These are phyloP conservation scores for Umbelopsis ramanniana DNA, from an alignment of 192 early-diverging fungal species.

Conservation along the genomic window DNA sequence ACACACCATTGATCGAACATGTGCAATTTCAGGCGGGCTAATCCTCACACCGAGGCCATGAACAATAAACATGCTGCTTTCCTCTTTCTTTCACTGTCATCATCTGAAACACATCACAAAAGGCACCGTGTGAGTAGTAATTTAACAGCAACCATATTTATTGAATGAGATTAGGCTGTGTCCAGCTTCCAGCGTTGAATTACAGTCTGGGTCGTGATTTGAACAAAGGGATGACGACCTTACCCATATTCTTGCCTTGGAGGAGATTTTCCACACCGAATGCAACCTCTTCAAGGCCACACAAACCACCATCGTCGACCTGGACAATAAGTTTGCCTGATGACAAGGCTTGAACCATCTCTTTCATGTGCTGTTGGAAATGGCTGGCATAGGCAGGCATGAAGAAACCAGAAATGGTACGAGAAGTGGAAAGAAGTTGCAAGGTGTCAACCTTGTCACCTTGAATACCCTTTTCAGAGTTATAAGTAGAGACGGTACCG, in stretches of 20 bases:
- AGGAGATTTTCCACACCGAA: conserved; percentile 53
- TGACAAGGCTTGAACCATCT: conserved; percentile 32
- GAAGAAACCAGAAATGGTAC: conserved; percentile 60
- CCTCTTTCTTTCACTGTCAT: no score
- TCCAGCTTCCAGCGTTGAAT: not conserved
- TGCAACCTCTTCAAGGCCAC: conserved; percentile 41
- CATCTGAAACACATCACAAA: no score
- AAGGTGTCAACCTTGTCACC: conserved; percentile 49
- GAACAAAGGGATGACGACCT: conserved; percentile 50
- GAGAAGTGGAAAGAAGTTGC: conserved; percentile 51
- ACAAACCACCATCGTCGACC: conserved; percentile 46
- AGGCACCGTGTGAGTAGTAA: no score
- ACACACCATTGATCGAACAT: no score
- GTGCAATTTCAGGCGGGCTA: no score
- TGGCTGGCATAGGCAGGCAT: conserved; percentile 49
- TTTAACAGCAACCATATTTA: not conserved
- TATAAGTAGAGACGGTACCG: conserved; percentile 32
- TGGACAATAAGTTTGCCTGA: conserved; percentile 44
- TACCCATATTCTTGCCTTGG: conserved; percentile 60
- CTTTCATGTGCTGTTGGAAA: conserved; percentile 36
- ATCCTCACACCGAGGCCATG: no score
- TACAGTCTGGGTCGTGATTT: conserved; percentile 32
- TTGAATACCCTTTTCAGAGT: conserved; percentile 32
- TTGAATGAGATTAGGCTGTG: not conserved
- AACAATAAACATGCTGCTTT: no score